These are phyloP conservation scores for Pichia sp. DNA, from an alignment of 1,139 yeast genomes.

Conservation along the genomic window DNA sequence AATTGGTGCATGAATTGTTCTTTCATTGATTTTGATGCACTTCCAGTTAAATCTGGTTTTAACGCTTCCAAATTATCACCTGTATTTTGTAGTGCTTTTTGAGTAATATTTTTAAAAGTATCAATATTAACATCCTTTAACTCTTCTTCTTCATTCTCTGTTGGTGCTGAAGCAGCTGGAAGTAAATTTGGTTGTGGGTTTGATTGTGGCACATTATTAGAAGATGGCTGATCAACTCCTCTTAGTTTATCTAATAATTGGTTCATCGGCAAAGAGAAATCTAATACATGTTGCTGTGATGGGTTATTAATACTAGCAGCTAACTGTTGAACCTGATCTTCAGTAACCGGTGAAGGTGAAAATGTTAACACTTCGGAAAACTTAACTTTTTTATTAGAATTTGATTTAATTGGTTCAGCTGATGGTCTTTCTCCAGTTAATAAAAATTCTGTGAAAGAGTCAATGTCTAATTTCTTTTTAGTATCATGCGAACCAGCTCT, in stretches of 20 bases:
- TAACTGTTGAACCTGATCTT: slow-evolving; percentile 1
- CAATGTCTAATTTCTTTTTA: slow-evolving; percentile 48
- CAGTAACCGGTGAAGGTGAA: slow-evolving; percentile 24
- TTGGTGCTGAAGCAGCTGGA: slow-evolving; percentile 18
- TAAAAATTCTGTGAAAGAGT: slow-evolving; percentile 67
- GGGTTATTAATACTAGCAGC: slow-evolving; percentile 14
- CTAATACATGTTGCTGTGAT: slow-evolving; percentile 31
- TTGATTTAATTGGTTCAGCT: slow-evolving; percentile 21
- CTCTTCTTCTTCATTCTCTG: slow-evolving; percentile 53
- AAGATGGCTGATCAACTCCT: slow-evolving; percentile 4
- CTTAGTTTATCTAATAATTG: slow-evolving; percentile 48
- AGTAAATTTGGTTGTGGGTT: background rate
- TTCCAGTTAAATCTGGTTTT: slow-evolving; percentile 29
- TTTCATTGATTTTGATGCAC: slow-evolving; percentile 29
- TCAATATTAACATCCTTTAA: slow-evolving; percentile 47
- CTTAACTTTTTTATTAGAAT: slow-evolving; percentile 50
- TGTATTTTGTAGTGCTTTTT: slow-evolving; percentile 8
- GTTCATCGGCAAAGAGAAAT: slow-evolving; percentile 68
- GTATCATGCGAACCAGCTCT: slow-evolving; percentile 18
- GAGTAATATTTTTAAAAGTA: slow-evolving; percentile 17
- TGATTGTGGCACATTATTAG: background rate
- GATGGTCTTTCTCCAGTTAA: slow-evolving; percentile 64
- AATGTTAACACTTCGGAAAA: slow-evolving; percentile 58
- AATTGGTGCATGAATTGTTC: slow-evolving; percentile 39
- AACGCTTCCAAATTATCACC: slow-evolving; percentile 23